Evolutionary conservation across 2,329 filamentous ascomycete genomes (phyloP).

Genomic region (Colletotrichum cordylinicola): DNA sequence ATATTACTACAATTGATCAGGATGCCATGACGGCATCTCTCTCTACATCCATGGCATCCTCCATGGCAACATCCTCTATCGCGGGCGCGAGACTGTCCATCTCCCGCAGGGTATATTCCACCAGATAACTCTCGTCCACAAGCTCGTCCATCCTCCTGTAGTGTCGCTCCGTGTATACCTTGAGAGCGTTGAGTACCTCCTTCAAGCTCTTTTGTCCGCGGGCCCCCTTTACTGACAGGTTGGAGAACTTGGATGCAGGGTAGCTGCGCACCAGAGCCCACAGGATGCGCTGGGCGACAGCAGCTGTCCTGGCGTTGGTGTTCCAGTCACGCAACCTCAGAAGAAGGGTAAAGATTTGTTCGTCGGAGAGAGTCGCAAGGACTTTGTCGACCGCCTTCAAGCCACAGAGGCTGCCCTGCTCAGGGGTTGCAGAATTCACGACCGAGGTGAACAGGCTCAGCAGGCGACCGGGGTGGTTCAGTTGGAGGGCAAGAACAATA

Average conservation of each 20-base stretch:
- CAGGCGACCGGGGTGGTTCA: constrained; percentile 91
- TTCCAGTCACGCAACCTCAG: constrained; percentile 94
- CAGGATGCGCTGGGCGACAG: constrained; percentile 85
- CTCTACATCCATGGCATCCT: constrained; percentile 42
- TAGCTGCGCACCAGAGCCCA: constrained; percentile 82
- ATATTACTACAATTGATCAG: background rate
- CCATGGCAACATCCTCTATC: constrained; percentile 37
- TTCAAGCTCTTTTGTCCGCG: constrained; percentile 71
- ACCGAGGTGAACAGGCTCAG: constrained; percentile 85
- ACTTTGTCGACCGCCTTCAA: constrained; percentile 81
- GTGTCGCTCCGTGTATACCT: constrained; percentile 90
- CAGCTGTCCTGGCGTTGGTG: constrained; percentile 86
- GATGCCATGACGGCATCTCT: constrained; percentile 46
- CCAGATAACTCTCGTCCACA: constrained; percentile 90
- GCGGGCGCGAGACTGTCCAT: constrained; percentile 78
- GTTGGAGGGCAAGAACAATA: constrained; percentile 87
- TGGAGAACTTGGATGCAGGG: constrained; percentile 77
- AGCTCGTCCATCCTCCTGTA: constrained; percentile 89
- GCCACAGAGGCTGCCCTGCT: constrained; percentile 69
- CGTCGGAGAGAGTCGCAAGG: constrained; percentile 77
- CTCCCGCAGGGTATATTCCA: constrained; percentile 91
- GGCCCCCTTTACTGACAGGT: constrained; percentile 65
- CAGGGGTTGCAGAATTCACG: constrained; percentile 65
- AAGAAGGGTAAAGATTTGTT: constrained; percentile 85
- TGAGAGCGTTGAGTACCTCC: constrained; percentile 86